Base-by-base conservation (phyloP, 2,329 filamentous ascomycete species). In the Aspergillus sp. region DNA sequence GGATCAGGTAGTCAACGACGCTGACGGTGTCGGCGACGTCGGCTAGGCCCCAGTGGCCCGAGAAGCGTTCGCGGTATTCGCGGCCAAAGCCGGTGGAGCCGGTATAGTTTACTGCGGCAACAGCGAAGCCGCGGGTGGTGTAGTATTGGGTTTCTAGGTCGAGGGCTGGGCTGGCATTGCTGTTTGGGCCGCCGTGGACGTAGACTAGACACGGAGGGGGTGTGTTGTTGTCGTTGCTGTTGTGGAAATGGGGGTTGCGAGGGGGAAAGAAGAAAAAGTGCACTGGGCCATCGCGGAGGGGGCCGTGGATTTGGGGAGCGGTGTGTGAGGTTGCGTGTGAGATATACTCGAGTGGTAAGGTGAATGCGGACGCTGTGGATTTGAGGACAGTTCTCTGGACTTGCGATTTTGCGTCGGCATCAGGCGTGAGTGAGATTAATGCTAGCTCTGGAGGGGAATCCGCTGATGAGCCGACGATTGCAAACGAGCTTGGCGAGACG, bases 71-170 rank as follows among this genome's bases (percentile, higher is more conserved):
- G 0, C 77, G 71, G 52, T 80, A 81, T 5, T 66, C 63, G 3
- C 72, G 67, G 1, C 78, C 77, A 55, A 78, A 75, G 2, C 73
- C 76, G 0, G 70, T 74, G 1, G 75, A 79, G 3, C 78, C 78
- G 2, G 69, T 71, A 55, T 80, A 78, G 58, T 81, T 80, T 30
- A 80, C 62, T 2, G 67, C 64, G 10, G 75, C 68, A 43, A 72
- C 73, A 1, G 76, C 77, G 47, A 75, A 81, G 3, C 78, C 78
- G 10, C 79, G 66, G 3, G 76, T 74, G 0, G 77, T 80, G 54
- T 73, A 79, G 55, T 76, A 80, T 55, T 81, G 78, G 3, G 66
- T 68, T 17, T 64, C 59, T 5, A 78, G 60, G 10, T 66, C 61
- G 0, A 81, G 64, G 0, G 75, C 75, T 0, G 72, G 69, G 0